A percentile compares a stretch with the other conserved stretches of the same genome.
phyloP scores from a whole-genome alignment of 1,284 basidiomycete species.

The Xerocomus nothofagi region DNA sequence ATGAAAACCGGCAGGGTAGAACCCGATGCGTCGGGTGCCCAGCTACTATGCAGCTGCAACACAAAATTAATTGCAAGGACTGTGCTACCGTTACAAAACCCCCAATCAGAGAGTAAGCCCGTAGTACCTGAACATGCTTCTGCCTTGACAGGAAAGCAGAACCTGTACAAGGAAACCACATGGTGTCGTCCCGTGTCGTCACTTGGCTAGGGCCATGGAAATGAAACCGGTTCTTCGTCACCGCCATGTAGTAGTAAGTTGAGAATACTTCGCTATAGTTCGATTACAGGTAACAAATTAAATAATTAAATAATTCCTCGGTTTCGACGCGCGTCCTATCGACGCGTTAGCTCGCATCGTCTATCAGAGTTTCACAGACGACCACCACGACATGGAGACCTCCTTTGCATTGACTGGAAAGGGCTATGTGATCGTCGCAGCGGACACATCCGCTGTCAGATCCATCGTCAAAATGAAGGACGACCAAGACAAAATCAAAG shows the following conservation, averaged over 20 bases:
- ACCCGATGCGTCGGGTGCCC: too few relatives aligned
- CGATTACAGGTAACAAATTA: background rate
- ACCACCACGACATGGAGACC: slow-evolving; percentile 59
- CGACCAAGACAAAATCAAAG: slow-evolving; percentile 97
- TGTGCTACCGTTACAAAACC: background rate
- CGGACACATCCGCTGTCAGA: slow-evolving; percentile 86
- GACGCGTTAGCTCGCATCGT: slow-evolving; percentile 22
- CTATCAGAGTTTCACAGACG: slow-evolving; percentile 3
- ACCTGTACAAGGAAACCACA: too few relatives aligned
- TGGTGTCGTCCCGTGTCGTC: too few relatives aligned
- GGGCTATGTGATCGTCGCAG: slow-evolving; percentile 88
- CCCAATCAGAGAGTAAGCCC: background rate
- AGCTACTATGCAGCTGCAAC: too few relatives aligned
- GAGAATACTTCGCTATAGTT: background rate
- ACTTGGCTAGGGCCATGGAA: too few relatives aligned
- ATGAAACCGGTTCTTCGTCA: too few relatives aligned
- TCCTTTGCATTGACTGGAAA: slow-evolving; percentile 83
- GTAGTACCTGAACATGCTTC: background rate
- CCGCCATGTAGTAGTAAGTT: background rate
- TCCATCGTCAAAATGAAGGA: slow-evolving; percentile 98
- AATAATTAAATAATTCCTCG: slow-evolving; percentile 10
- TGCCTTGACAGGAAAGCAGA: too few relatives aligned
- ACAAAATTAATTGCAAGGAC: too few relatives aligned
- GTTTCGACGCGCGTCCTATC: slow-evolving; percentile 31
- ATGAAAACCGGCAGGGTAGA: too few relatives aligned